A percentile compares a stretch with the other conserved stretches of the same genome.
Conservation (phyloP, 805 yeast species). For the Candida succiphila region DNA sequence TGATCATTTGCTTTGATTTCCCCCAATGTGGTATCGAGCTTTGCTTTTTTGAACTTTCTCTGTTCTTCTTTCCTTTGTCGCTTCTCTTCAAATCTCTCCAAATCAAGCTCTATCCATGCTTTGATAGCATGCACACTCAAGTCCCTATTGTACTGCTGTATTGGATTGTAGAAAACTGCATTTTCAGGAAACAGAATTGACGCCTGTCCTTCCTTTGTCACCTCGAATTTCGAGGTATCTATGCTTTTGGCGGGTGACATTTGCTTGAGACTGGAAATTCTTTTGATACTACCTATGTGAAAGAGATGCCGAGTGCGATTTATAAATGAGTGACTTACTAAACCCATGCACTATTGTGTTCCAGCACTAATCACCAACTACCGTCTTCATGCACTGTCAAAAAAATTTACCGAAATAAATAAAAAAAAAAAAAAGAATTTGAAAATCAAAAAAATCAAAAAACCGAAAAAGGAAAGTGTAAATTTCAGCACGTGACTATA, state of each 20-base stretch:
- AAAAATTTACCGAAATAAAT: no score
- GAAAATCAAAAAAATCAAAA: no score
- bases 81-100: slow-evolving; percentile 23
- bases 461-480: no score
- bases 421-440: no score
- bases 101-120: slow-evolving; percentile 70
- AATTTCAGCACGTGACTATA: no score
- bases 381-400: no score
- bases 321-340: no score
- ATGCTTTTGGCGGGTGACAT: background rate
- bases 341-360: no score
- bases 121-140: slow-evolving; percentile 74
- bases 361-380: no score
- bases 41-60: slow-evolving; percentile 3
- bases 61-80: slow-evolving; percentile 10
- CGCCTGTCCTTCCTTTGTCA: slow-evolving; percentile 70
- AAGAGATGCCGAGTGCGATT: no score
- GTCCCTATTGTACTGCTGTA: slow-evolving; percentile 95
- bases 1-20: background rate
- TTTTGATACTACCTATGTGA: background rate
- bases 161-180: slow-evolving; percentile 91
- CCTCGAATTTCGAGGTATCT: slow-evolving; percentile 17
- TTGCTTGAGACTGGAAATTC: background rate
- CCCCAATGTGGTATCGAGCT: no score
- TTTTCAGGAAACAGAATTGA: slow-evolving; percentile 72